Percentiles rank a stretch among this genome's conserved stretches.
Conservation (phyloP, 2,329 filamentous ascomycete genomes). For the Monosporascus sp. region DNA sequence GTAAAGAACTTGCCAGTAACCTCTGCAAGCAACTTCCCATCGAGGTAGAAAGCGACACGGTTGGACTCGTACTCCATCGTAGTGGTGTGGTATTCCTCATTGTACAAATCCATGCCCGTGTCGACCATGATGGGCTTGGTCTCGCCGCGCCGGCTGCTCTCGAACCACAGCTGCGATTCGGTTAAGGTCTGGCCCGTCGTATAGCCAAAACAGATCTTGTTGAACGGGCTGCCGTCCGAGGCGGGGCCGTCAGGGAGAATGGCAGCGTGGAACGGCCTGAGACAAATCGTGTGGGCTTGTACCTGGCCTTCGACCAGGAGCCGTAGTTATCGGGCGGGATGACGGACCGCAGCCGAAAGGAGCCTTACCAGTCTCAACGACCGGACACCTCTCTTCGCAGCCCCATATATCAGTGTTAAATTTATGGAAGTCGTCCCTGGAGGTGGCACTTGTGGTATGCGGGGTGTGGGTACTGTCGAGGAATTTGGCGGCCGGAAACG, state of each 20-base stretch:
- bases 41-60: not conserved
- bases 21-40: not conserved
- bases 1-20: not conserved
- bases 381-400: not conserved
- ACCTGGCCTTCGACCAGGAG: not conserved
- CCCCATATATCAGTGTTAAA: not conserved
- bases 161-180: not conserved
- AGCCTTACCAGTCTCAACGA: not conserved
- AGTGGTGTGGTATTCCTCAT: not conserved
- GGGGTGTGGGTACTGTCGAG: not conserved
- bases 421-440: not conserved
- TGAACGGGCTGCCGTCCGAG: not conserved
- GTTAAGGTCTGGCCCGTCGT: not conserved
- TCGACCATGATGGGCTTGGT: not conserved
- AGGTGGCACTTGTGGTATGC: not conserved
- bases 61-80: not conserved
- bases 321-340: not conserved
- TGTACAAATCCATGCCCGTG: not conserved
- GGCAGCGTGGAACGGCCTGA: not conserved
- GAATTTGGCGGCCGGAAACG: not conserved
- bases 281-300: not conserved
- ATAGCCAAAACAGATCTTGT: not conserved
- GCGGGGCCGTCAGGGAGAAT: not conserved
- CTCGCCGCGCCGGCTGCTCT: not conserved
- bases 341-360: not conserved